A percentile compares a stretch with the other conserved stretches of the same genome.
These are phyloP conservation scores for Aspergillus carlsbadensis DNA, from an alignment of 495 filamentous ascomycete genomes.

Conservation along the genomic window DNA sequence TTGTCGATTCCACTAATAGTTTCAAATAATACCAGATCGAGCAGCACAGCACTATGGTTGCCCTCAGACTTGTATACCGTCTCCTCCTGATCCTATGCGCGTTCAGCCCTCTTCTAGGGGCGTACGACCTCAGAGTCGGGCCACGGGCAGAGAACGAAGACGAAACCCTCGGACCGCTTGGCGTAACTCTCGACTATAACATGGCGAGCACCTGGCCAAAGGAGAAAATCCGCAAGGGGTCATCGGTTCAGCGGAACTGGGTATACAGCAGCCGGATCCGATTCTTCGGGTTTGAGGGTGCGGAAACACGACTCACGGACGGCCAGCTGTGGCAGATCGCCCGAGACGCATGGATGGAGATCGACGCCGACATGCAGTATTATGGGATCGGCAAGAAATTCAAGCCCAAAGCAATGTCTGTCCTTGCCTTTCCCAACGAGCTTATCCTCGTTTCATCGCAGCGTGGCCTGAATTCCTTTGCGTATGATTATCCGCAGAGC, in stretches of 20 bases:
- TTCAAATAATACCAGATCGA: too few relatives aligned
- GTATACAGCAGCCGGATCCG: neutral
- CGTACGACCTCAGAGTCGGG: too few relatives aligned
- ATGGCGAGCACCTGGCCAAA: neutral
- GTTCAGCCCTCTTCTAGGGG: too few relatives aligned
- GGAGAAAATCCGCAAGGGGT: neutral
- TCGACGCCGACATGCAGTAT: neutral
- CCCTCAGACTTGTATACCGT: too few relatives aligned
- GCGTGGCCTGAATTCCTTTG: too few relatives aligned
- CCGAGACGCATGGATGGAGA: slow-evolving; percentile 5
- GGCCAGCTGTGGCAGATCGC: slow-evolving; percentile 16
- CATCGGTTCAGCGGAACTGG: neutral
- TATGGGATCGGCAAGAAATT: slow-evolving; percentile 5
- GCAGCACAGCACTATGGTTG: too few relatives aligned
- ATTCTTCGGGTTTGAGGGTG: neutral
- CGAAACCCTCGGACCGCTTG: neutral
- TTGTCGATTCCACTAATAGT: too few relatives aligned
- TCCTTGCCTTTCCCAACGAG: slow-evolving; percentile 15
- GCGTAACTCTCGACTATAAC: neutral
- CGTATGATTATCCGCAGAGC: too few relatives aligned
- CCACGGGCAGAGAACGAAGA: too few relatives aligned
- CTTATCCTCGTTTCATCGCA: slow-evolving; percentile 15
- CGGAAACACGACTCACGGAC: slow-evolving; percentile 5
- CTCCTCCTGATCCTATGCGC: too few relatives aligned
- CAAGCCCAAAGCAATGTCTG: slow-evolving; percentile 8